phyloP scores from a whole-genome alignment of 2,329 filamentous ascomycete genomes.

The Neofusicoccum ribis region DNA sequence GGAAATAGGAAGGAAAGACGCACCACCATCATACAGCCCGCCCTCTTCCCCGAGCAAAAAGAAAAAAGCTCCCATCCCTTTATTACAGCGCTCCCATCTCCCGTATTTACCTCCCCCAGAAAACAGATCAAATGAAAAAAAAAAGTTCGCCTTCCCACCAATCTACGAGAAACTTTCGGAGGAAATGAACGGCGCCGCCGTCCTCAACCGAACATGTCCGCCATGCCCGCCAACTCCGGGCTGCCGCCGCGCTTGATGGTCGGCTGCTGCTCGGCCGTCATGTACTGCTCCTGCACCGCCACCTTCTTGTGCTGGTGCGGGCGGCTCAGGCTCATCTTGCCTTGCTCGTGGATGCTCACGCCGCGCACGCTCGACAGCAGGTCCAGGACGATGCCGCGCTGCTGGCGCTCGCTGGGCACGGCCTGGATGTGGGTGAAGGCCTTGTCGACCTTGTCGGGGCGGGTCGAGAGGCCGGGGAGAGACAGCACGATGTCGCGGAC shows the following conservation, averaged over 20 bases:
- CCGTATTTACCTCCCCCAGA: no score
- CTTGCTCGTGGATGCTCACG: conserved; percentile 89
- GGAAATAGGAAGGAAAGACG: no score
- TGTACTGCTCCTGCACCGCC: conserved; percentile 42
- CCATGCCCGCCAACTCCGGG: conserved; percentile 45
- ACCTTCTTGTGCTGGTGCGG: conserved; percentile 33
- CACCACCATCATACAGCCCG: no score
- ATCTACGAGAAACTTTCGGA: no score
- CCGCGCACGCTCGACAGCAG: conserved; percentile 84
- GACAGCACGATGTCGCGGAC: conserved; percentile 75
- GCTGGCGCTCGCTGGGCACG: conserved; percentile 63
- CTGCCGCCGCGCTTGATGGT: conserved; percentile 41
- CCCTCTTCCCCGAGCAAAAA: no score
- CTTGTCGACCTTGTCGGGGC: conserved; percentile 59
- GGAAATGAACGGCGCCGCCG: no score
- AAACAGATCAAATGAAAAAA: no score
- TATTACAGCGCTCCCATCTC: no score
- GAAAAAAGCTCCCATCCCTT: no score
- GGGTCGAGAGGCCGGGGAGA: conserved; percentile 71
- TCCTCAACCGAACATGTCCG: conserved; percentile 43
- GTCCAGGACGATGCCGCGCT: conserved; percentile 79
- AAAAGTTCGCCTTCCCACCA: no score
- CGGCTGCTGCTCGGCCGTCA: conserved; percentile 42
- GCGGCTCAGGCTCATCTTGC: conserved; percentile 63
- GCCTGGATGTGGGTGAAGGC: conserved; percentile 44